Evolutionary conservation across 2,329 filamentous ascomycete species (phyloP).

Genomic region (Chrysosporium keratinophilum): DNA sequence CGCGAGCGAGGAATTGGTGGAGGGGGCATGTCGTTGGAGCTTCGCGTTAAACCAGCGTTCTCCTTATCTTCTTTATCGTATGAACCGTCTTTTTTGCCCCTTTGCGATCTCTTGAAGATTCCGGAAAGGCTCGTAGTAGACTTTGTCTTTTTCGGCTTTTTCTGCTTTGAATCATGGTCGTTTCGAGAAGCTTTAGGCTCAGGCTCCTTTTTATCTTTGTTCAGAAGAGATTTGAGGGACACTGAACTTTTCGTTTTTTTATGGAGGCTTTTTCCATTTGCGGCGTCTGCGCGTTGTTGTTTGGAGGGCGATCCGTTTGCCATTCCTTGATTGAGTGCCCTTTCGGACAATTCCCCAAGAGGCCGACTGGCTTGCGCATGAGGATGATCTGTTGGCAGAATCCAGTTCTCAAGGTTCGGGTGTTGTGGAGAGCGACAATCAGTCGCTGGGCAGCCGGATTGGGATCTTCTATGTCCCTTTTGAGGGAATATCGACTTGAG

Average conservation of each 20-base stretch:
- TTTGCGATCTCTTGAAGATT: constrained; percentile 64
- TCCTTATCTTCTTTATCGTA: constrained; percentile 60
- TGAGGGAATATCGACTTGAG: constrained; percentile 46
- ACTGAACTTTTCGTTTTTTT: constrained; percentile 47
- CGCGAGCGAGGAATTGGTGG: constrained; percentile 1
- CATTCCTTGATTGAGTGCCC: constrained; percentile 29
- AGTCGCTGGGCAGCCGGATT: constrained; percentile 26
- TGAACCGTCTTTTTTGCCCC: constrained; percentile 47
- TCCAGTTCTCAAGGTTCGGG: constrained; percentile 25
- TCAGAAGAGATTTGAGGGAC: constrained; percentile 41
- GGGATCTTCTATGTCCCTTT: constrained; percentile 41
- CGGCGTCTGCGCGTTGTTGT: constrained; percentile 32
- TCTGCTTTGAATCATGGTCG: constrained; percentile 27
- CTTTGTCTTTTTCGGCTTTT: constrained; percentile 59
- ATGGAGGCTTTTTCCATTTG: constrained; percentile 33
- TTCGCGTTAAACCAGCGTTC: constrained; percentile 51
- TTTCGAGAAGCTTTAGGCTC: constrained; percentile 26
- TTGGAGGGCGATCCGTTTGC: constrained; percentile 21
- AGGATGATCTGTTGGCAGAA: constrained; percentile 43
- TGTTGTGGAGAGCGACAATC: constrained; percentile 19
- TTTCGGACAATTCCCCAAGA: constrained; percentile 26
- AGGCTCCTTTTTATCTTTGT: constrained; percentile 38
- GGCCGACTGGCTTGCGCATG: constrained; percentile 30
- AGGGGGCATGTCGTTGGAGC: constrained; percentile 7
- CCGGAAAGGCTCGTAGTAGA: constrained; percentile 72